Base-by-base conservation (phyloP, 2,329 filamentous ascomycete species). In the Akanthomyces muscarius region DNA sequence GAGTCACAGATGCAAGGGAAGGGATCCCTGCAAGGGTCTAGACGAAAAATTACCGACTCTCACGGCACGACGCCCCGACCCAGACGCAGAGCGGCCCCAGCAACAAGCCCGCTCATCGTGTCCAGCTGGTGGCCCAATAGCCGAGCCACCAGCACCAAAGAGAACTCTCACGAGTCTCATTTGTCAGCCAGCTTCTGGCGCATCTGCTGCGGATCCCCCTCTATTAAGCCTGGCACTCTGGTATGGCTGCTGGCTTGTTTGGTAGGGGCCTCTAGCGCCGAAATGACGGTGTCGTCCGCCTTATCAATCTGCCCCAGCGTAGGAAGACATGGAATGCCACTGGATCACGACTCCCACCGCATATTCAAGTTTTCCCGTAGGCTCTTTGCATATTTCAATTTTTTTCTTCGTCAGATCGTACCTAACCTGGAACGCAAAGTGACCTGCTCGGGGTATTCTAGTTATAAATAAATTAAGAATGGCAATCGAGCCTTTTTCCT, bases 381-480 rank as follows among this genome's bases (percentile, higher is more conserved):
- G 2, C 55, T 23, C 5, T 8, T 50, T 50, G n/a, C 6, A 54
- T 28, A 25, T 42, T 30, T 28, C 30, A n/a, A 5, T 13, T 41
- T 41, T 13, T 41, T 41, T 50, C 28, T 42, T 42, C 25, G 55
- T 50, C 55, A 59, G 21, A 18, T 41, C 21, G 56, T 25, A 38
- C 21, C 23, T 42, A 28, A 16, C 16, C 28, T 25, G 45, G 45
- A 51, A 30, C 18, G 21, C 8, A 51, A 28, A 16, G 56, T 30
- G 47, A 51, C 47, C 21, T 41, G n/a, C 25, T 51, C 18, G 45
- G 54, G 56, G 56, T 59, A 59, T 59, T 59, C 56, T 50, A 59
- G 33, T 25, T 11, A 50, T 30, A n/a, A 41, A 16, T 16, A 21
- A 41, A 13, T n/a, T 5, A 18, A 42, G 28, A 41, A 59, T 11